Conservation (phyloP, 106 monocot genomes). For the Phalaenopsis equestris region DNA sequence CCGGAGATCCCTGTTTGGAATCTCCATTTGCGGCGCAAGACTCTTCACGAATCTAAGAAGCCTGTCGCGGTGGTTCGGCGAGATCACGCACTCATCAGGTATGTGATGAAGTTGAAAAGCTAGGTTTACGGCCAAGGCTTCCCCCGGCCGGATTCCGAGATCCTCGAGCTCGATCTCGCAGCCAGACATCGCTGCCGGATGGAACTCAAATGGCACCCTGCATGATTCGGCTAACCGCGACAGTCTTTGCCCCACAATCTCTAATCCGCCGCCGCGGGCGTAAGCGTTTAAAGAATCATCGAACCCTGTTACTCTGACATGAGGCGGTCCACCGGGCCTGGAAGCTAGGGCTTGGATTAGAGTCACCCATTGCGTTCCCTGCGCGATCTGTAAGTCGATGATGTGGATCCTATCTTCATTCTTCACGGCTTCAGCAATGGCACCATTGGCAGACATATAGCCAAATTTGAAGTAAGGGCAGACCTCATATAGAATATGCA, state of each 20-base stretch:
- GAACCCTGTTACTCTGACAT: constrained; percentile 72
- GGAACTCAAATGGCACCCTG: constrained; percentile 75
- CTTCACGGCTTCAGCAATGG: constrained; percentile 78
- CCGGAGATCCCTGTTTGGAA: constrained; percentile 58
- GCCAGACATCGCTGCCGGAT: constrained; percentile 37
- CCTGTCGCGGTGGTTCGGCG: constrained; percentile 68
- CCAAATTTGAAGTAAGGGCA: constrained; percentile 96
- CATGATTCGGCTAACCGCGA: constrained; percentile 44
- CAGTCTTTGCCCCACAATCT: constrained; percentile 57
- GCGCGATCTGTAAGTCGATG: constrained; percentile 92
- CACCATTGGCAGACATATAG: constrained; percentile 92
- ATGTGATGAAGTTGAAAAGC: constrained; percentile 77
- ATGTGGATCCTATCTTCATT: constrained; percentile 66
- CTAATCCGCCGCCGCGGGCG: constrained; percentile 71
- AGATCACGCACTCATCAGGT: constrained; percentile 85
- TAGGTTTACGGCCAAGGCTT: constrained; percentile 83
- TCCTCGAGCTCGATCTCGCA: constrained; percentile 43
- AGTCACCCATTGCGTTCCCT: constrained; percentile 83
- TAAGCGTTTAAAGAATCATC: constrained; percentile 67
- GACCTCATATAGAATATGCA: constrained; percentile 77
- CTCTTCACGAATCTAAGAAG: constrained; percentile 71
- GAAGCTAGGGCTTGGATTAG: constrained; percentile 76
- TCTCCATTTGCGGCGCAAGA: constrained; percentile 41
- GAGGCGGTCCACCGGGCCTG: constrained; percentile 78
- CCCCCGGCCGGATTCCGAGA: constrained; percentile 45